A percentile compares a stretch with the other conserved stretches of the same genome.
Evolutionary conservation across 164 flowering plant genomes (phyloP).

Genomic region (Macadamia integrifolia): DNA sequence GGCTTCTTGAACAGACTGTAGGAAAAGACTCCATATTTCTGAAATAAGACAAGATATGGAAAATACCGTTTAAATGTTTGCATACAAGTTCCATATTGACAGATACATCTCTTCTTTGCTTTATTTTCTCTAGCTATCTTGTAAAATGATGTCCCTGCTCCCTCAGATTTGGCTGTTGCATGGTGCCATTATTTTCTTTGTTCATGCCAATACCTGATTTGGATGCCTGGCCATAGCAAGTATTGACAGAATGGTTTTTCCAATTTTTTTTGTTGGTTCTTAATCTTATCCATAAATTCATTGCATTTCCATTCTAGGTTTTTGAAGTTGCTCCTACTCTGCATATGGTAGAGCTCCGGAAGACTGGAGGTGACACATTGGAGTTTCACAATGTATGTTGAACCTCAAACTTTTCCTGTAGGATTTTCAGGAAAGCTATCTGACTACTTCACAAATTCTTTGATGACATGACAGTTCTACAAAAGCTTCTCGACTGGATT

Average conservation of each 20-base stretch:
- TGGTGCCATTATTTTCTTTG: background rate
- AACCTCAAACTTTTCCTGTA: background rate
- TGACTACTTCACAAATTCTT: slow-evolving; percentile 1
- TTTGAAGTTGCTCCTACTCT: slow-evolving; percentile 88
- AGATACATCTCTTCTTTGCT: background rate
- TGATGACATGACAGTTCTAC: slow-evolving; percentile 44
- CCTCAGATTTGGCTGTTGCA: background rate
- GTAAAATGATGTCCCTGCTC: too few relatives aligned
- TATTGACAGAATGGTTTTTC: too few relatives aligned
- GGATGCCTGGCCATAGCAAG: too few relatives aligned
- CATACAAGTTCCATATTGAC: background rate
- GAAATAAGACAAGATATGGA: too few relatives aligned
- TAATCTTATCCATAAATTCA: too few relatives aligned
- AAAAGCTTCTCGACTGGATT: slow-evolving; percentile 45
- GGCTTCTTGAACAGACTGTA: too few relatives aligned
- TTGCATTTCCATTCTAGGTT: slow-evolving; percentile 34
- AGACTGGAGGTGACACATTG: slow-evolving; percentile 88
- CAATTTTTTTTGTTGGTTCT: too few relatives aligned
- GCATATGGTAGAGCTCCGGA: slow-evolving; percentile 89
- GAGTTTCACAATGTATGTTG: slow-evolving; percentile 82
- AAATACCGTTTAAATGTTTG: too few relatives aligned
- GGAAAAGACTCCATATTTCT: too few relatives aligned
- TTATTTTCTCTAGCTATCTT: too few relatives aligned
- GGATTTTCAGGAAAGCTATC: background rate
- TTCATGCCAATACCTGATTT: background rate